These are phyloP conservation scores for Podaxis sp. DNA, from an alignment of 768 basidiomycete species.

Conservation along the genomic window DNA sequence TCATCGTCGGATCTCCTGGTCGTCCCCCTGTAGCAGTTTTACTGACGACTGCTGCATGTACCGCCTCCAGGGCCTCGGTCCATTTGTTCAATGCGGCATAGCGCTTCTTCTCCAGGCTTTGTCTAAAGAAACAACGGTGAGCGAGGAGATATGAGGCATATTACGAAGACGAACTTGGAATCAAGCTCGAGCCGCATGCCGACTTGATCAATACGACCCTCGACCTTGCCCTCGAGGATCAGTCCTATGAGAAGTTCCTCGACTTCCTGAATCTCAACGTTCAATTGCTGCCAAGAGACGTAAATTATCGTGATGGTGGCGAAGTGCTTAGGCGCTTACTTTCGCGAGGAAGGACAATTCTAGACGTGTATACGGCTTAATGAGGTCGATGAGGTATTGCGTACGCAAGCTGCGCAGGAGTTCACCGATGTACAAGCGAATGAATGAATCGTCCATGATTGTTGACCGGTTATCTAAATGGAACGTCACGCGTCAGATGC, in stretches of 20 bases:
- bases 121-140: conserved; percentile 40
- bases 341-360: conserved; percentile 93
- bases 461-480: conserved; percentile 84
- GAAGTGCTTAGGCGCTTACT: conserved; percentile 39
- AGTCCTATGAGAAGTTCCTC: conserved; percentile 92
- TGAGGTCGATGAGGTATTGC: conserved; percentile 95
- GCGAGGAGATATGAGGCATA: conserved; percentile 18
- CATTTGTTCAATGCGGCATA: conserved; percentile 81
- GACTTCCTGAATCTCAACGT: conserved; percentile 88
- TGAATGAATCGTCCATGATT: conserved; percentile 96
- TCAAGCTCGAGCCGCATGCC: conserved; percentile 91
- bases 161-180: conserved; percentile 57
- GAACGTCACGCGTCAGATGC: not conserved
- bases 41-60: conserved; percentile 73
- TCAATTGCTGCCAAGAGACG: conserved; percentile 71
- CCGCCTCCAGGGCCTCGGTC: conserved; percentile 76
- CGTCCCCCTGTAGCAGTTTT: conserved; percentile 59
- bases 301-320: not conserved
- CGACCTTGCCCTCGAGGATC: conserved; percentile 95
- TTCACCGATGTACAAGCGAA: conserved; percentile 94
- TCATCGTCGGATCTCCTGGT: conserved; percentile 31
- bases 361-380: conserved; percentile 95
- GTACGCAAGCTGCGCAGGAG: conserved; percentile 91
- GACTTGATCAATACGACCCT: conserved; percentile 96
- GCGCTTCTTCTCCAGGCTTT: conserved; percentile 85